Evolutionary conservation across 768 basidiomycete genomes (phyloP).

Genomic region (Daedalea quercina): DNA sequence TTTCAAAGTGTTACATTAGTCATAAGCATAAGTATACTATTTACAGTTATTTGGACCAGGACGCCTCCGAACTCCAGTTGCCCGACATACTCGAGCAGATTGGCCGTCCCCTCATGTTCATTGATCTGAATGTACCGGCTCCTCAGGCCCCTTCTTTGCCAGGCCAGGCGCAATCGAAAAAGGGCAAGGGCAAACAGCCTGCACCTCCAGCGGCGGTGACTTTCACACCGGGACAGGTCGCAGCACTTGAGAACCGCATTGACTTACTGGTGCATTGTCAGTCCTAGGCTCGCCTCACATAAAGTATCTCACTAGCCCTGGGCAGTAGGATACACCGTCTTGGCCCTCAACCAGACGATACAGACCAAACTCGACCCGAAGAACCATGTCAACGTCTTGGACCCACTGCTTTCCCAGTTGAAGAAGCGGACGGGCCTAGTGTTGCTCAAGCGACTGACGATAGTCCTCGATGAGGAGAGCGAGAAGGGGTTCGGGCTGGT

Average conservation of each 20-base stretch:
- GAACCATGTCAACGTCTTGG: slow-evolving; percentile 58
- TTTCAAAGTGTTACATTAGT: too few species aligned
- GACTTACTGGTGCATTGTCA: slow-evolving; percentile 69
- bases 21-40: too few species aligned
- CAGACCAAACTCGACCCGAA: slow-evolving; percentile 68
- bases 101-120: slow-evolving; percentile 17
- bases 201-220: slow-evolving; percentile 15
- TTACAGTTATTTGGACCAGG: too few species aligned
- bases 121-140: slow-evolving; percentile 21
- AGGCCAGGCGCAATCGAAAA: slow-evolving; percentile 32
- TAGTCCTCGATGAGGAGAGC: slow-evolving; percentile 75
- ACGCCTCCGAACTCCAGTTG: too few species aligned
- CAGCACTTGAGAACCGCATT: slow-evolving; percentile 52
- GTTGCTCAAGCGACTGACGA: slow-evolving; percentile 71
- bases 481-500: slow-evolving; percentile 85
- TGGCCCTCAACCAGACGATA: slow-evolving; percentile 72
- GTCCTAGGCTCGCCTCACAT: slow-evolving; percentile 21
- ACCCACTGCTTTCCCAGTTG: slow-evolving; percentile 51
- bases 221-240: slow-evolving; percentile 53
- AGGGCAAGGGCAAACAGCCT: slow-evolving; percentile 53
- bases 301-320: slow-evolving; percentile 8
- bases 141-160: slow-evolving; percentile 8
- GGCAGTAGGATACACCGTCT: slow-evolving; percentile 80
- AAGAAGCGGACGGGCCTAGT: slow-evolving; percentile 53
- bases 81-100: too few species aligned